Base-by-base conservation (phyloP, 2,329 filamentous ascomycete species). In the Cercospora sp. region DNA sequence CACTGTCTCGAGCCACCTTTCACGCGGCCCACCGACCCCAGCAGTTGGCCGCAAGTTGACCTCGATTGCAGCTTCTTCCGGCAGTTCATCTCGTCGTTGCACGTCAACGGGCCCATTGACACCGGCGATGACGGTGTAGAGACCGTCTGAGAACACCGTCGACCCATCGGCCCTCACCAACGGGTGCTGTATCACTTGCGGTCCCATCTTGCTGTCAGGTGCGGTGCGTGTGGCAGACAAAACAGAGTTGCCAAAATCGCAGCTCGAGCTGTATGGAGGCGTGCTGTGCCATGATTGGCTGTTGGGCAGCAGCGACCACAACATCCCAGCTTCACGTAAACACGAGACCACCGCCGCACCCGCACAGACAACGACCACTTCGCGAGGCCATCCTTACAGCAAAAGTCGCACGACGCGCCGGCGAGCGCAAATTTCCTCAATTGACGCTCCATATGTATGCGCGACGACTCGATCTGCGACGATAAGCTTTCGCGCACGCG, bases 21-120 rank as follows among this genome's bases (percentile, higher is more conserved):
- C 84, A 72, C 79, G 77, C 6, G 82, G 80, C 51, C 80, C 82
- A 83, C 91, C 93, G 57, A 95, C 89, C 16, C 94, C 94, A 71
- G 90, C 89, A 39, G 91, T 90, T 60, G 94, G 94, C 78, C 95
- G 89, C 72, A 99, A 87, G 77, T 94, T 89, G 67, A 99, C 92
- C 80, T 98, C 95, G 72, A 99, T 85, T 60, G 90, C 88, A 30
- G 94, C 93, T 82, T 97, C 93, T 80, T 96, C 94, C 7, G 95
- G 91, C 72, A 95, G 88, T 79, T 98, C 93, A 77, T 99, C 94
- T 75, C 92, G 89, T 75, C 94, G 88, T 74, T 89, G 89, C 16
- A 94, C 92, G 82, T 99, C 95, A 73, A 98, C 88, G 16, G 95
- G 95, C 0, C 94, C 95, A 80, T 97, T 98, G 72, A 96, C 93